Conservation (phyloP, 169 alveolate genomes). For the Theileria sp. region DNA sequence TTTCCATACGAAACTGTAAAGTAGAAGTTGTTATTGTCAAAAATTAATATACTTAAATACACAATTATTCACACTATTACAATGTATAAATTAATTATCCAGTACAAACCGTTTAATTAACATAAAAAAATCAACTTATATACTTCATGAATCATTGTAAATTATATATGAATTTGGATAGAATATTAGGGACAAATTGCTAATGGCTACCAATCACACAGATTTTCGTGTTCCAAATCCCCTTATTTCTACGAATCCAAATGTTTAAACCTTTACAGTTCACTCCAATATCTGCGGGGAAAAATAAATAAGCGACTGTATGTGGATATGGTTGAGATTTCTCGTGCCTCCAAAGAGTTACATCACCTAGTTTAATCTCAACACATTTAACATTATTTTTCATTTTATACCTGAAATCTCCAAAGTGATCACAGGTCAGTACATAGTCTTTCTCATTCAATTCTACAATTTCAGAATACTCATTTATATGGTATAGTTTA, state of each 20-base stretch:
- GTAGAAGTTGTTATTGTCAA: conserved; percentile 30
- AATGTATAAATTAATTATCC: too few relatives aligned
- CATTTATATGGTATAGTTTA: not conserved
- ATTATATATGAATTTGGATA: too few relatives aligned
- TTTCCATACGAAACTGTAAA: conserved; percentile 20
- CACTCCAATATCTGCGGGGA: not conserved
- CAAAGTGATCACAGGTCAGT: not conserved
- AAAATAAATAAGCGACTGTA: not conserved
- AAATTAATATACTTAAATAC: not conserved
- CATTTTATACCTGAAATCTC: not conserved
- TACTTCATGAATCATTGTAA: too few relatives aligned
- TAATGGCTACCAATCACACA: too few relatives aligned
- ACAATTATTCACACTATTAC: not conserved
- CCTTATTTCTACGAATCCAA: not conserved
- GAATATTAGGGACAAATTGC: too few relatives aligned
- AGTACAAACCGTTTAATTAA: too few relatives aligned
- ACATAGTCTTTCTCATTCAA: not conserved
- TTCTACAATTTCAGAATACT: not conserved
- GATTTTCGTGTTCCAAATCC: not conserved
- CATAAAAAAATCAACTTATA: too few relatives aligned
- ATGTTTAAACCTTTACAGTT: not conserved
- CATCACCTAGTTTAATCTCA: not conserved
- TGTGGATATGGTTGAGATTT: not conserved
- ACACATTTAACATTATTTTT: not conserved
- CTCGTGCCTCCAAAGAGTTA: not conserved